Evolutionary conservation across 2,329 filamentous ascomycete species (phyloP), one percentile per base, ranked within the genome.

Genomic region (Ophiostoma perfectum): DNA sequence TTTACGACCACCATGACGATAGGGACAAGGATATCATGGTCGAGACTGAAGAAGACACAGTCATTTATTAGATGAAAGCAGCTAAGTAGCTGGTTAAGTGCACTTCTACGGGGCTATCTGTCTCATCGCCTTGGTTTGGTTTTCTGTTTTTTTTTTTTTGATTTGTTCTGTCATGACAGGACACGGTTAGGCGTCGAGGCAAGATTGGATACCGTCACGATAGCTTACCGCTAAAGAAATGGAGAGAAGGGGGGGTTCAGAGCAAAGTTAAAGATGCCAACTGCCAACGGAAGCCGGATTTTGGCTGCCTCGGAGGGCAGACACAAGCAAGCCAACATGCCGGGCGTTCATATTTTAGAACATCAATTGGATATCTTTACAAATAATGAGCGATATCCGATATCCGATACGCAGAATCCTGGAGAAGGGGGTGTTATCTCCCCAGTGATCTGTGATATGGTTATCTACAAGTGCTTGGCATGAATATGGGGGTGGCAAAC

Each of bases 21-120:
- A 90, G 87, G 65, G 91, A 93, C 74, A 90, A 87, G 67, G 91
- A 93, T 74, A 88, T 94, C 68, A 83, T 96, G 72, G 88, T 95
- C 67, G 90, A 92, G 77, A 91, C 90, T 67, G 91, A 92, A 70
- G 93, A 97, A 80, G 93, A 97, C 75, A 93, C 90, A 73, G 92
- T 97, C 67, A 94, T 96, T 70, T 97, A 97, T 80, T 97, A 55
- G 49, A 55, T 9, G 12, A 36, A 18, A 14, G 8, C 8, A 62
- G 38, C 55, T 38, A 16, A 60, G 27, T 9, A 38, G 55, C 55
- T 9, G 27, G 27, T 36, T 3, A 44, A 55, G 9, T 55, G 55
- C n/a, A 18, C 55, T 11, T 4, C 55, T 60, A 27, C 38, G 55
- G 27, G 55, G 55, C 38, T 27, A 12, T 58, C 9, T 38, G 55